phyloP scores from a whole-genome alignment of 2,329 filamentous ascomycete genomes.

The Trichoderma atrobrunneum region DNA sequence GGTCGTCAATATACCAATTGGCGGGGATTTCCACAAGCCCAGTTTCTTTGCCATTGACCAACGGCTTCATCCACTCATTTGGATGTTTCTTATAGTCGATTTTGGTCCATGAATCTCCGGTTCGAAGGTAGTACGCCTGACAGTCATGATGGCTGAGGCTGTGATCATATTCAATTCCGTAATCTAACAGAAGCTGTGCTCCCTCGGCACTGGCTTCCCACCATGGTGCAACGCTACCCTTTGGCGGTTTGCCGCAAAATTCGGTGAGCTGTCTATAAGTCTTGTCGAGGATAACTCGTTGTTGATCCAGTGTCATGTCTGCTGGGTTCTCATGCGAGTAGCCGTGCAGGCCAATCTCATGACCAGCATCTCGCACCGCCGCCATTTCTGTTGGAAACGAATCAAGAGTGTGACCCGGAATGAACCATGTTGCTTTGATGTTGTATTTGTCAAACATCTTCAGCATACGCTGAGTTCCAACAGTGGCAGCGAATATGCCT shows the following conservation, averaged over 20 bases:
- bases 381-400: neutral
- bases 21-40: constrained; percentile 1
- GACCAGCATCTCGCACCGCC: neutral
- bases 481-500: neutral
- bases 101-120: neutral
- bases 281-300: neutral
- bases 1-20: constrained; percentile 1
- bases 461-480: neutral
- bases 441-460: neutral
- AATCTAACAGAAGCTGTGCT: neutral
- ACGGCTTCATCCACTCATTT: neutral
- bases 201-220: neutral
- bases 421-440: constrained; percentile 4
- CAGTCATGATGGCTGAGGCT: neutral
- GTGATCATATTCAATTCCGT: neutral
- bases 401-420: neutral
- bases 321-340: constrained; percentile 1
- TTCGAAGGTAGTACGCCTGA: neutral
- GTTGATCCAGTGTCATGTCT: neutral
- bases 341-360: constrained; percentile 1
- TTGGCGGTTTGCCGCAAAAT: neutral
- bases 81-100: neutral
- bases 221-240: neutral
- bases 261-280: neutral
- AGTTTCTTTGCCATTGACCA: neutral